These are phyloP conservation scores for Friedmanniomyces simplex DNA, from an alignment of 495 filamentous ascomycete genomes.

Conservation along the genomic window DNA sequence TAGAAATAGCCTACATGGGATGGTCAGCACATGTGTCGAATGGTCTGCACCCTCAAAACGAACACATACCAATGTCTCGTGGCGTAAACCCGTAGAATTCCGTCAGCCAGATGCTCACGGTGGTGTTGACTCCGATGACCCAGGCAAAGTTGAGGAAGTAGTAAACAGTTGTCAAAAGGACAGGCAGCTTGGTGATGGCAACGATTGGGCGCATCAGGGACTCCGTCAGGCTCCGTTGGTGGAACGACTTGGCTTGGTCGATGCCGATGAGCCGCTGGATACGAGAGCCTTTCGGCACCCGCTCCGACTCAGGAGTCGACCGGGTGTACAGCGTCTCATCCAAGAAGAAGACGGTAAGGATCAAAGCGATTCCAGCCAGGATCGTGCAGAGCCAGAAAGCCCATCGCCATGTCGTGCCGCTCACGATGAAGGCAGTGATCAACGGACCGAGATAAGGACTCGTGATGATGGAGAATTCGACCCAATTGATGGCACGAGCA, in stretches of 20 bases:
- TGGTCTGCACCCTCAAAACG: background rate
- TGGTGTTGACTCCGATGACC: conserved; percentile 16
- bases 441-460: conserved; percentile 14
- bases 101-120: conserved; percentile 10
- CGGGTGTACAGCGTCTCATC: conserved; percentile 10
- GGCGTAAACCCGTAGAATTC: conserved; percentile 11
- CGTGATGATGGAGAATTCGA: conserved; percentile 9
- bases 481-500: conserved; percentile 9
- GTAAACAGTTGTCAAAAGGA: conserved; percentile 11
- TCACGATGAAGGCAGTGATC: conserved; percentile 13
- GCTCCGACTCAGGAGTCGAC: background rate
- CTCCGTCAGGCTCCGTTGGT: conserved; percentile 7
- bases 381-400: conserved; percentile 17
- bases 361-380: background rate
- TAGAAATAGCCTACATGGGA: conserved; percentile 8
- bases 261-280: conserved; percentile 6
- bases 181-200: conserved; percentile 8
- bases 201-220: background rate
- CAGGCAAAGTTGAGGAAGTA: conserved; percentile 18
- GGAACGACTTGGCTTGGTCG: conserved; percentile 7
- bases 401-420: conserved; percentile 8
- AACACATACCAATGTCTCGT: conserved; percentile 1
- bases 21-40: background rate
- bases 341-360: conserved; percentile 9
- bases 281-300: background rate